Evolutionary conservation across 2,329 filamentous ascomycete genomes (phyloP), one percentile per base, ranked within the genome.

Genomic region (Aspergillus fumigatus): DNA sequence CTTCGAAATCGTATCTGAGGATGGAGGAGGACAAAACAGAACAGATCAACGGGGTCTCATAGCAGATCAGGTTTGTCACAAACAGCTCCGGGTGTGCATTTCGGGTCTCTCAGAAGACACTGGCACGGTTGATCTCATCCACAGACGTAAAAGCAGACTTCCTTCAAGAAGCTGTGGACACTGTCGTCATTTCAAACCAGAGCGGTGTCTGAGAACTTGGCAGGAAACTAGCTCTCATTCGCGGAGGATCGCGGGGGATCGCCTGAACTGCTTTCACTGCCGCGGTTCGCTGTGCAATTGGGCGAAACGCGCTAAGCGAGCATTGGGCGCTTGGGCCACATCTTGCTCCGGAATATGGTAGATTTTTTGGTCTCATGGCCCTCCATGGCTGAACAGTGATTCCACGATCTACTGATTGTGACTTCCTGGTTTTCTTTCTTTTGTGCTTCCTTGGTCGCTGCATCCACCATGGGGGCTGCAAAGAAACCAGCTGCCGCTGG

Each of bases 261-360:
- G 57, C 58, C 61, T 53, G 61, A 58, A 57, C 57, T 47, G 56
- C 55, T 47, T 57, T 49, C 21, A 38, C 21, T 49, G 57, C 57
- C 61, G 63, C 58, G 56, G 59, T 59, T 50, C 54, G 61, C 25
- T 48, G 52, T 50, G 51, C 40, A 50, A 32, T 35, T 56, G 58
- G 55, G 61, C 55, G 59, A 62, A 62, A 48, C 65, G 68, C 69
- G 65, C 55, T 65, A 70, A 70, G 64, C 62, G 67, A 69, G 60
- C 29, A 54, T 41, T 55, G 52, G 59, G 62, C 70, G 73, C 72
- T 73, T 63, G 70, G 73, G 67, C 72, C 72, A 74, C 68, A 70
- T 65, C 67, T 73, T 72, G 68, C 71, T 72, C 62, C 41, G 25
- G 60, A 63, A 63, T 59, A 58, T 57, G 62, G 25, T 63, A 57